Evolutionary conservation across 441 rosid genomes (phyloP), one percentile per base, ranked within the genome.

Genomic region (Jatropha multifida): DNA sequence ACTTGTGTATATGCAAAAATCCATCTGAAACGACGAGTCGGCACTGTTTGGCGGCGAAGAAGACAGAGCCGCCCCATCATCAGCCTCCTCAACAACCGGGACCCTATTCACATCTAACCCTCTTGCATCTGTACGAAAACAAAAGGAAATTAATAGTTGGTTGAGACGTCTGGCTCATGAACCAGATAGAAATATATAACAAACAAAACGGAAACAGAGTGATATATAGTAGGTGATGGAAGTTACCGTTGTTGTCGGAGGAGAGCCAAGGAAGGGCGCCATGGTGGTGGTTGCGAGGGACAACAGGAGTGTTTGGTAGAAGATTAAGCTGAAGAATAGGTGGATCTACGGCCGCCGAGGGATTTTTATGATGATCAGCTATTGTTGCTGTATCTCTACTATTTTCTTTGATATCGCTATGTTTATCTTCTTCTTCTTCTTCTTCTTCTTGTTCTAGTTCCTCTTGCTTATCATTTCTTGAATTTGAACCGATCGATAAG

Each of bases 11-110:
- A 89, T 80, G 71, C 91, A 89, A 73, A 94, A 91, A n/a, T 94
- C 97, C 86, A 89, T 77, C 61, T 80, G 94, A 71, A 93, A 91
- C 66, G 96, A 90, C 40, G 99, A 94, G 68, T 84, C 88, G 60
- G 86, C 86, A 63, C 95, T 89, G 85, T 88, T 88, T 0, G 92
- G 92, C 9, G 92, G 88, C 40, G 74, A 72, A 42, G 66, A 72
- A 23, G 90, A 90, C 49, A 84, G 77, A 65, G 84, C 85, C 37
- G 82, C 87, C 46, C 79, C 88, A 8, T 86, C 86, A 38, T 73
- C 92, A 0, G 72, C 92, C 44, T 72, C 70, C 55, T 49, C 73
- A 2, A 12, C 77, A 52, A 65, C 52, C 20, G 77, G 72, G 4
- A 49, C 15, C 65, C 76, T 66, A 67, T 77, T 77, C 76, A 72